These are phyloP conservation scores for Thalassiosira profunda DNA, from an alignment of 108 stramenopile species.

Conservation along the genomic window DNA sequence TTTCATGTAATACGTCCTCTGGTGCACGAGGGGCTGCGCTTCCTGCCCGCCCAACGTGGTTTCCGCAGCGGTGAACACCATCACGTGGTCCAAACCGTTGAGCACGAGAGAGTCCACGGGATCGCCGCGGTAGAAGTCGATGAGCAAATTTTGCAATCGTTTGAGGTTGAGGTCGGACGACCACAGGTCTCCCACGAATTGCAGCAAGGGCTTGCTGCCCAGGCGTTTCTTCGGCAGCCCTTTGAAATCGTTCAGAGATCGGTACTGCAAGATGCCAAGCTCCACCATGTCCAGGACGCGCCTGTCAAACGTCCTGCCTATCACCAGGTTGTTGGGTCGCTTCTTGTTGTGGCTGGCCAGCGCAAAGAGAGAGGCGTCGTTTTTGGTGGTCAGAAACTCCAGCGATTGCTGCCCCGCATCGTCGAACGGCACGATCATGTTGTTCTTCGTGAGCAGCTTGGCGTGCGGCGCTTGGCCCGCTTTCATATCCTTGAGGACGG, in stretches of 20 bases:
- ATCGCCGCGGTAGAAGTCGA: slow-evolving; percentile 97
- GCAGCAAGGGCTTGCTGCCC: slow-evolving; percentile 87
- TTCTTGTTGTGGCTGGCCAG: slow-evolving; percentile 98
- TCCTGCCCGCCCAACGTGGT: slow-evolving; percentile 36
- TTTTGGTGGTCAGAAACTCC: slow-evolving; percentile 94
- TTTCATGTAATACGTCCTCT: slow-evolving; percentile 84
- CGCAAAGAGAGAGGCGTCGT: slow-evolving; percentile 95
- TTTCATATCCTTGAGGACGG: slow-evolving; percentile 83
- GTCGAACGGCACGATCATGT: slow-evolving; percentile 87
- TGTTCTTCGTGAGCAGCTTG: slow-evolving; percentile 88
- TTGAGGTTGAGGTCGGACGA: slow-evolving; percentile 67
- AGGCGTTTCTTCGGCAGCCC: slow-evolving; percentile 87
- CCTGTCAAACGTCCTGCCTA: slow-evolving; percentile 97
- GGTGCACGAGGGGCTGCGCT: slow-evolving; percentile 64
- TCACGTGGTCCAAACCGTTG: slow-evolving; percentile 94
- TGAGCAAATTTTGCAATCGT: slow-evolving; percentile 90
- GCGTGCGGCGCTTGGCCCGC: slow-evolving; percentile 86
- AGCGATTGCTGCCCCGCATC: slow-evolving; percentile 79
- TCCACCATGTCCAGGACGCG: slow-evolving; percentile 99
- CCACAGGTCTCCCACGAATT: slow-evolving; percentile 97
- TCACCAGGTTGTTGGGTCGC: slow-evolving; percentile 96
- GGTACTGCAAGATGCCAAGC: slow-evolving; percentile 89
- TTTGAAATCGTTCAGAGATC: slow-evolving; percentile 79
- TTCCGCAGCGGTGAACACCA: slow-evolving; percentile 86
- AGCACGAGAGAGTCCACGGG: slow-evolving; percentile 90